phyloP scores from a whole-genome alignment of 257 asterid species.

The Nicotiana noctiflora region DNA sequence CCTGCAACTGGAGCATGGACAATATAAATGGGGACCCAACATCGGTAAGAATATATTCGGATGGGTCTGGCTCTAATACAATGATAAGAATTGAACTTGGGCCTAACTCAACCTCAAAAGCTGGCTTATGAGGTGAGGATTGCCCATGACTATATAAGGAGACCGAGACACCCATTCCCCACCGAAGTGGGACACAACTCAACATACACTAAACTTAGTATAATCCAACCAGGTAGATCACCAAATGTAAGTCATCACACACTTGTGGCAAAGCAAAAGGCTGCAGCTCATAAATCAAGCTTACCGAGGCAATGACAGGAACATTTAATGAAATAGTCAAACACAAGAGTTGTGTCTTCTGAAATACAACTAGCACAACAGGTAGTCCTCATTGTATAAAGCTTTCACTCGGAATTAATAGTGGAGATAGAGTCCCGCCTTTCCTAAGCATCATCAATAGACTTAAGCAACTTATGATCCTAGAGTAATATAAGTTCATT shows the following conservation, averaged over 20 bases:
- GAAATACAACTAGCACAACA: background rate
- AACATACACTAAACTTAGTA: background rate
- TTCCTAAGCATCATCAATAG: background rate
- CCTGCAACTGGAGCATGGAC: too few relatives aligned
- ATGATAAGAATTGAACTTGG: too few relatives aligned
- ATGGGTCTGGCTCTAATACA: too few relatives aligned
- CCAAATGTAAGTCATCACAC: background rate
- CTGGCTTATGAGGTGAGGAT: too few relatives aligned
- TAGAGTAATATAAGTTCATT: background rate
- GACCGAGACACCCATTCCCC: too few relatives aligned
- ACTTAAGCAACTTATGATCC: background rate
- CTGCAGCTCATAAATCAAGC: background rate
- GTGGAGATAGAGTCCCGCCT: background rate
- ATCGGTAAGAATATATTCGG: too few relatives aligned
- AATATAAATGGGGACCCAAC: too few relatives aligned
- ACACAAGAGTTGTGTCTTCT: background rate
- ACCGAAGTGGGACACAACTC: too few relatives aligned
- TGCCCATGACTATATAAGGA: too few relatives aligned
- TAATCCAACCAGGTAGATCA: background rate
- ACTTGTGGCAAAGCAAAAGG: background rate
- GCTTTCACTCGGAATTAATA: background rate
- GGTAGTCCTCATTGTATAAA: background rate
- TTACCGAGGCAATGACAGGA: background rate
- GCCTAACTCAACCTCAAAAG: too few relatives aligned
- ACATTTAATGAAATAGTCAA: background rate